These are phyloP conservation scores for Calonectria hawksworthii DNA, from an alignment of 2,329 filamentous ascomycete genomes.

Conservation along the genomic window DNA sequence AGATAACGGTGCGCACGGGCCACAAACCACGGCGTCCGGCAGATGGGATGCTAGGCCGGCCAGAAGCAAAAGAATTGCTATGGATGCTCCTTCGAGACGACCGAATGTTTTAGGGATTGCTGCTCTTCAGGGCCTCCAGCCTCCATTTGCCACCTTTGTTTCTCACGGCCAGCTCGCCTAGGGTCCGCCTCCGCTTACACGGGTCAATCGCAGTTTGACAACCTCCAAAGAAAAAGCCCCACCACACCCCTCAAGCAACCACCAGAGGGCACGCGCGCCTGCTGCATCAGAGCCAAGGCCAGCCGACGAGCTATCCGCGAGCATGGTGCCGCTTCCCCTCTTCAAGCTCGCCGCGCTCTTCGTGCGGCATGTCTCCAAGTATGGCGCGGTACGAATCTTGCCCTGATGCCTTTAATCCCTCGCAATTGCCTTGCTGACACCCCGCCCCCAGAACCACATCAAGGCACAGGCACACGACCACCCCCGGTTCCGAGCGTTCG, in stretches of 20 bases:
- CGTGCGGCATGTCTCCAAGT: constrained; percentile 76
- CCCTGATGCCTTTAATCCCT: not conserved
- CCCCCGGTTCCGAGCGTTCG: constrained; percentile 70
- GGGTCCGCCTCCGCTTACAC: not conserved
- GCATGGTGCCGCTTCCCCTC: constrained; percentile 75
- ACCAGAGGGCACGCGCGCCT: constrained; percentile 20
- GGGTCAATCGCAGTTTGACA: constrained; percentile 13
- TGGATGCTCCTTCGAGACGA: not conserved
- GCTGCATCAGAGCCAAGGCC: constrained; percentile 37
- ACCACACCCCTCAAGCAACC: constrained; percentile 31
- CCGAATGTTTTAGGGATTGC: not conserved
- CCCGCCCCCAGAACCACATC: constrained; percentile 70
- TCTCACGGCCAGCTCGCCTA: not conserved
- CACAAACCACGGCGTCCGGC: constrained; percentile 27
- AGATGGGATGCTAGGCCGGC: constrained; percentile 18
- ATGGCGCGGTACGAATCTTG: constrained; percentile 71
- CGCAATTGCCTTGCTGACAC: constrained; percentile 30
- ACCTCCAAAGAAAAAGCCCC: constrained; percentile 22
- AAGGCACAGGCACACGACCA: constrained; percentile 77
- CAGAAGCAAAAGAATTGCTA: not conserved
- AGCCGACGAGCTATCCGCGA: constrained; percentile 23
- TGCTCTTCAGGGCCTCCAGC: not conserved
- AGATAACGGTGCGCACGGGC: constrained; percentile 20
- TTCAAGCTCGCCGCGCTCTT: constrained; percentile 78
- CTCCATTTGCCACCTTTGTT: not conserved